Evolutionary conservation across 1,284 basidiomycete species (phyloP), one percentile per base, ranked within the genome.

Genomic region (Albatrellus sp.): DNA sequence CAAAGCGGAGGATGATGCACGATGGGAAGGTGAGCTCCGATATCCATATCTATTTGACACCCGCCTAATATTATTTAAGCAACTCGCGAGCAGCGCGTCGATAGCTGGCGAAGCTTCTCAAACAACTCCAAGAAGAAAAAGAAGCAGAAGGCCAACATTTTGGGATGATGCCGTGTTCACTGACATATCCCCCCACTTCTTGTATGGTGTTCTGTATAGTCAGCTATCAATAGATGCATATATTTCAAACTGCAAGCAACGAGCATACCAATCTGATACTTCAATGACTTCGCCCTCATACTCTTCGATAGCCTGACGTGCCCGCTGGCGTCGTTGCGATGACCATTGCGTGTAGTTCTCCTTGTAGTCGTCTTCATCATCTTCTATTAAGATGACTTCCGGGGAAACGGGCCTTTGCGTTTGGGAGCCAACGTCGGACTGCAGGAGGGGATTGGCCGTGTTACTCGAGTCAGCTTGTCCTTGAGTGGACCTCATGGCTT

Each of bases 1-100:
- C 46, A 90, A 89, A 56, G 85, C 73, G 2, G 85, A 89, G 53
- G 84, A 88, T 7, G 86, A 89, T 51, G 82, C 77, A 50, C 64
- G 60, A 14, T 90, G 85, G 86, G 85, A 90, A 71, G 83, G 85
- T 86, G 49, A 32, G 68, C 55, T 8, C 14, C 19, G 36, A 10
- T 19, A 5, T 45, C 19, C 16, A 31, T 36, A 7, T 3, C 7
- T 34, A 5, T 24, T 42, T 5, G n/a, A 3, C n/a, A 13, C 7
- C 2, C 17, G 13, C 44, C 47, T 32, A 24, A 14, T n/a, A n/a
- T 32, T 14, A 48, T 46, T 44, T 14, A 56, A 89, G 85, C 80
- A 47, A 77, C 65, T 28, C 70, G 86, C 50, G 86, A 90, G 48
- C 67, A 82, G 50, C 80, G 86, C 33, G 86, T 90, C n/a, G 86